phyloP scores from a whole-genome alignment of 1,139 yeast genomes.

The Sugiyamaella xylanicola region DNA sequence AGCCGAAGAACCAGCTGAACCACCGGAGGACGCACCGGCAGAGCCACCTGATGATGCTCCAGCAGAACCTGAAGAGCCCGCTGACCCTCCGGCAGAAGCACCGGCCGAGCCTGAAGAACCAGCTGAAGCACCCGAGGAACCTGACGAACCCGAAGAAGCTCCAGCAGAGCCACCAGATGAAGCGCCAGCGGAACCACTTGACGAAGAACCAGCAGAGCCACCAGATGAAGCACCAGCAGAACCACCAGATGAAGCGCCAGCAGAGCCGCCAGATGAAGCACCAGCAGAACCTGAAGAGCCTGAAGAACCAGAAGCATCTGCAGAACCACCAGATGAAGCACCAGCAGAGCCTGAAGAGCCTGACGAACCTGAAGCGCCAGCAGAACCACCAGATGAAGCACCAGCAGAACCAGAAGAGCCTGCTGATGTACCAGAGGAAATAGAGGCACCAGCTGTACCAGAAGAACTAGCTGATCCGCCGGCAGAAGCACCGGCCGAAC shows the following conservation, averaged over 20 bases:
- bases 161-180: background rate
- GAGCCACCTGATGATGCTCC: too few species aligned
- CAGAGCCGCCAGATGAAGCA: background rate
- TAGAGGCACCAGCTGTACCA: background rate
- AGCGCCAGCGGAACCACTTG: background rate
- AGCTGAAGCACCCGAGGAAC: background rate
- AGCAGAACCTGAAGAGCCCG: background rate
- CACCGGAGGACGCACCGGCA: too few species aligned
- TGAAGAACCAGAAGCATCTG: background rate
- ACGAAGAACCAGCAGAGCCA: background rate
- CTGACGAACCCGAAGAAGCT: background rate
- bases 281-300: background rate
- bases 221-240: background rate
- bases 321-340: background rate
- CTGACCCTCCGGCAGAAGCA: background rate
- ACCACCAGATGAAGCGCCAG: background rate
- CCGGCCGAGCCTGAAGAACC: background rate
- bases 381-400: background rate
- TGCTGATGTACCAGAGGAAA: background rate
- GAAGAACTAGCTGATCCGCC: background rate
- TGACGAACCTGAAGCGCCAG: background rate
- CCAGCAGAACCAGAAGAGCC: background rate
- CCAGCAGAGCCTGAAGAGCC: background rate
- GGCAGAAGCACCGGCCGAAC: background rate
- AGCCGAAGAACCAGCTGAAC: background rate